Evolutionary conservation across 2,329 filamentous ascomycete genomes (phyloP).

Genomic region (Alternaria metachromatica): DNA sequence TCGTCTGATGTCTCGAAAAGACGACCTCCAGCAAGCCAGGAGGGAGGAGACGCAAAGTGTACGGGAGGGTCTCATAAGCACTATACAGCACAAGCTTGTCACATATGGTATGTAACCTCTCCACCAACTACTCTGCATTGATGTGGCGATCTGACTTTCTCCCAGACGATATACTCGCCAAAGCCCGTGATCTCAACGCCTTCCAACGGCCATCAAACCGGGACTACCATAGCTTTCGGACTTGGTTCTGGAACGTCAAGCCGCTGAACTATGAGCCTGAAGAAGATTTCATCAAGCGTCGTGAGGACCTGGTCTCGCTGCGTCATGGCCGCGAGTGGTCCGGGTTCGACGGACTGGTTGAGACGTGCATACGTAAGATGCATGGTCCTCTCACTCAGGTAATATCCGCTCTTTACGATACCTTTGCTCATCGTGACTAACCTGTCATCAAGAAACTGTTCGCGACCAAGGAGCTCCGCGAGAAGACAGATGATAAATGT

Average conservation of each 20-base stretch:
- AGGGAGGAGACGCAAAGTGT: conserved; percentile 2
- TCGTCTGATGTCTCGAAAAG: conserved; percentile 15
- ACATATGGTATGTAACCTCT: too few relatives aligned
- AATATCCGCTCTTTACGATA: background rate
- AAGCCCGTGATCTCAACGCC: conserved; percentile 37
- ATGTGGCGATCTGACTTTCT: too few relatives aligned
- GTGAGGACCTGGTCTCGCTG: conserved; percentile 47
- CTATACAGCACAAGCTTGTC: too few relatives aligned
- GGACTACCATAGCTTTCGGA: conserved; percentile 42
- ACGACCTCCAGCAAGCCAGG: conserved; percentile 15
- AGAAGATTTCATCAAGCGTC: conserved; percentile 35
- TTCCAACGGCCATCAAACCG: conserved; percentile 43
- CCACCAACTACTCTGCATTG: too few relatives aligned
- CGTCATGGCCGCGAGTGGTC: conserved; percentile 45
- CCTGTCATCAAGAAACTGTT: too few relatives aligned
- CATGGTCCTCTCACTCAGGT: conserved; percentile 34
- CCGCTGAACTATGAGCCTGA: conserved; percentile 34
- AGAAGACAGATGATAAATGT: conserved; percentile 33
- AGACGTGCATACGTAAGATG: conserved; percentile 28
- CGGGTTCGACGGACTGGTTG: conserved; percentile 45
- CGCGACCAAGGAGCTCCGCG: conserved; percentile 27
- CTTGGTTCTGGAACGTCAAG: conserved; percentile 37
- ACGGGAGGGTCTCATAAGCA: too few relatives aligned
- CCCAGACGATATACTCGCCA: conserved; percentile 39
- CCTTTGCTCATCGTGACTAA: too few relatives aligned